Conservation (phyloP, 495 filamentous ascomycete species). For the Aspergillus carlsbadensis region DNA sequence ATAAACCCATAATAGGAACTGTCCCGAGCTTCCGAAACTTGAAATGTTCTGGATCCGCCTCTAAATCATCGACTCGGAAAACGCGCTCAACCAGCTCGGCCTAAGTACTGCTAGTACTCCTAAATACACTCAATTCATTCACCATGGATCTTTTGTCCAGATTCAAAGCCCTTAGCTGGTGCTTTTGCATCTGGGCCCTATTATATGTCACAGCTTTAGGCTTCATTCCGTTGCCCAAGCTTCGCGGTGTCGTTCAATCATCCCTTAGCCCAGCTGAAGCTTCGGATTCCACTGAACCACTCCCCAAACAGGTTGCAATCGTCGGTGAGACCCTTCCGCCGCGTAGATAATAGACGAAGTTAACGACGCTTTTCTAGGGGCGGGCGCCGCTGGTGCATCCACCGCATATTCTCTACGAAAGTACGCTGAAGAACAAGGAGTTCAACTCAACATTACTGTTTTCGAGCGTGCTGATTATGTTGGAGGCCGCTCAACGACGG, state of each 20-base stretch:
- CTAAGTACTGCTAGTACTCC: too few species aligned
- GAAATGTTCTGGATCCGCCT: neutral
- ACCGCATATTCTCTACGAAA: slow-evolving; percentile 78
- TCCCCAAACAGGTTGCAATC: slow-evolving; percentile 44
- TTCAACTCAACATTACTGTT: slow-evolving; percentile 74
- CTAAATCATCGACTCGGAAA: neutral
- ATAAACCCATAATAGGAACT: neutral
- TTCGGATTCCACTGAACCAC: neutral
- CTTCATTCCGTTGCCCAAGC: slow-evolving; percentile 23
- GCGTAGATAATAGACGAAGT: neutral
- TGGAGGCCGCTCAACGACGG: slow-evolving; percentile 87
- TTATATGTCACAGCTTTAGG: slow-evolving; percentile 11
- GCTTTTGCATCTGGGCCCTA: slow-evolving; percentile 7
- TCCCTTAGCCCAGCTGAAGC: slow-evolving; percentile 18
- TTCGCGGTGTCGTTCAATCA: slow-evolving; percentile 21
- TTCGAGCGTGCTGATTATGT: slow-evolving; percentile 80
- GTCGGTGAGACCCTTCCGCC: slow-evolving; percentile 35
- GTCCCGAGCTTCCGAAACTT: neutral
- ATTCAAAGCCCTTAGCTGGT: neutral
- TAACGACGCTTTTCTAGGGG: slow-evolving; percentile 57
- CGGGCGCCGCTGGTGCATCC: slow-evolving; percentile 85
- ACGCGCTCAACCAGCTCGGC: neutral
- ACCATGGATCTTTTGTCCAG: slow-evolving; percentile 9
- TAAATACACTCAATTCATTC: neutral
- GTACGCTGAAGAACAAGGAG: slow-evolving; percentile 55